Evolutionary conservation across 139 green algal genomes (phyloP), one percentile per base, ranked within the genome.

Genomic region (Picochlorum sp.): DNA sequence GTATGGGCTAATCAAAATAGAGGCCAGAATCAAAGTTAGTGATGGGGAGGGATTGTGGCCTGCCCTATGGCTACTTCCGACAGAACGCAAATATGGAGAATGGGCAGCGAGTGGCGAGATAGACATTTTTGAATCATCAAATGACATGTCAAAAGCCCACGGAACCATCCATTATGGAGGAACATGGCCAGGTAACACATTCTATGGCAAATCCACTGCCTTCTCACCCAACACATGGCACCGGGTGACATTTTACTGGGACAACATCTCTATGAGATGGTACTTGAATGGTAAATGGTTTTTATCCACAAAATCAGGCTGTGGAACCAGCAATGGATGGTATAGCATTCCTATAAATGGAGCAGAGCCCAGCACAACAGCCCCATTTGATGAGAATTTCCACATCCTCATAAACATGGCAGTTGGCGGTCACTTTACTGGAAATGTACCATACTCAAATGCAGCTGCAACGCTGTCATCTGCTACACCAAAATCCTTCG

Each of bases 51-150:
- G 58, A 6, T 44, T 73, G 20, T 73, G 67, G 67, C 67, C 67
- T 34, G 67, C 67, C 28, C 57, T 73, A 38, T 73, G 67, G 67
- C 59, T 73, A n/a, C 57, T 73, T 9, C 67, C 67, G 57, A 31
- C 20, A 0, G 41, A n/a, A 0, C n/a, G 13, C 23, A 52, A 51
- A 14, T 73, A 68, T 28, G 67, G 67, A 50, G 45, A 38, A 2
- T 73, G 67, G 67, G 67, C 67, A 4, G 57, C 56, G 21, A 54
- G 23, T 2, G 67, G 67, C 3, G 58, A 73, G 52, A 73, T 73
- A n/a, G 67, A 73, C 52, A 47, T 73, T 13, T 28, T 68, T 28
- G 58, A 73, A 49, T n/a, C 58, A 21, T 14, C 45, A 9, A 54
- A 62, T 6, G 58, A 49, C 58, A 68, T 55, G 16, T 3, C 31